These are phyloP conservation scores for Candolleomyces aberdarensis DNA, from an alignment of 768 basidiomycete species.

Conservation along the genomic window DNA sequence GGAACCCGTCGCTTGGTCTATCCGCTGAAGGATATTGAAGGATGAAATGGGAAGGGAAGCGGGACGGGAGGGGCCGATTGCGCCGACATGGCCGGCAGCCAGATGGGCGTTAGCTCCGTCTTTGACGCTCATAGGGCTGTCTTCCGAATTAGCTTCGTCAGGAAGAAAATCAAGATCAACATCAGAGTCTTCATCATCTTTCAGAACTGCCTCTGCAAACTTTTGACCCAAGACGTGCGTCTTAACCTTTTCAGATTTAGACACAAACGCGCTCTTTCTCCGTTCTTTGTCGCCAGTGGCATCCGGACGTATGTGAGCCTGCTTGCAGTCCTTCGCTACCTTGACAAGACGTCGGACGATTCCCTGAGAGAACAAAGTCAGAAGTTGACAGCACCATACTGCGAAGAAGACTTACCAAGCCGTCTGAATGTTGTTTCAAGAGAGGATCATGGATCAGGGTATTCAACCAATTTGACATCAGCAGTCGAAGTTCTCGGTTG, in stretches of 20 bases:
- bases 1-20: conserved; percentile 38
- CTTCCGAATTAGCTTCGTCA: conserved; percentile 38
- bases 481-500: conserved; percentile 68
- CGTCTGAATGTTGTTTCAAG: conserved; percentile 62
- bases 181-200: conserved; percentile 60
- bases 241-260: conserved; percentile 30
- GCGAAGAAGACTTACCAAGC: conserved; percentile 50
- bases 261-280: conserved; percentile 24
- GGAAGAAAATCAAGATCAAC: conserved; percentile 76
- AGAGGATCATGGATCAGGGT: conserved; percentile 69
- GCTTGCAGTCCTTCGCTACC: conserved; percentile 79
- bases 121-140: conserved; percentile 28
- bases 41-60: conserved; percentile 51
- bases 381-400: conserved; percentile 11
- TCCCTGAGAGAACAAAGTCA: conserved; percentile 39
- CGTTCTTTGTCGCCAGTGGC: conserved; percentile 25
- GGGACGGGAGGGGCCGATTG: conserved; percentile 35
- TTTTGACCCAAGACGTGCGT: conserved; percentile 57
- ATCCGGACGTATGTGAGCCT: conserved; percentile 44
- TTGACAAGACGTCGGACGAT: conserved; percentile 83
- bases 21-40: conserved; percentile 62
- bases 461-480: conserved; percentile 82
- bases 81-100: conserved; percentile 34
- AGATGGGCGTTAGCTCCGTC: conserved; percentile 51
- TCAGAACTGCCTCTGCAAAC: conserved; percentile 54